Evolutionary conservation across 495 filamentous ascomycete genomes (phyloP), one percentile per base, ranked within the genome.

Genomic region (Xylaria palmicola): DNA sequence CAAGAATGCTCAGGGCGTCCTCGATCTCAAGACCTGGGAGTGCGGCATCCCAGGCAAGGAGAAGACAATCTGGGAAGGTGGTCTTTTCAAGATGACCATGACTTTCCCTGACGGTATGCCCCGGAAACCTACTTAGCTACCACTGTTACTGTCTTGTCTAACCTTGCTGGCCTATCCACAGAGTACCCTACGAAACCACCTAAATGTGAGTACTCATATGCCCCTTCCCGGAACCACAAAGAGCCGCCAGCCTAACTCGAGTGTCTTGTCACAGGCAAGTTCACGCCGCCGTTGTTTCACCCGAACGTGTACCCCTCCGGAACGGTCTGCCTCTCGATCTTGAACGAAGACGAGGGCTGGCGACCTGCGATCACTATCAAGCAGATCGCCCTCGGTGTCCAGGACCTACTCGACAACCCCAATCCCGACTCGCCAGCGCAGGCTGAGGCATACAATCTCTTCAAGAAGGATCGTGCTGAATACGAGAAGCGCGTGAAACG

Each of bases 331-430:
- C 84, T 99, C 12, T 96, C 91, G 15, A 99, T 99, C 66, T 75
- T 99, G 59, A 99, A 99, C 75, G 95, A 99, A 73, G 94, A 99
- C 63, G 94, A 99, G 70, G 94, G 90, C 8, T 99, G 95, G 94
- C 92, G 93, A 72, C 94, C 94, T 8, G 93, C 95, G 1, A 99
- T 98, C 70, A 99, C 95, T 4, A 91, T 98, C 72, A 96, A 96
- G 76, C 91, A 97, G 70, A 96, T 99, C 62, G 85, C 98, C 7
- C 84, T 98, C 2, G 94, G 94, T 40, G 93, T 98, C 50, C 94
- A 99, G 74, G 93, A 96, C 67, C 83, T 99, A 7, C 83, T 99
- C 7, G 86, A 99, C 68, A 92, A 98, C 67, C 95, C 95, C 19
- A 99, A 99, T 70, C 95, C 95, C 0, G 94, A 98, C 41, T 96